Base-by-base conservation (phyloP, 495 filamentous ascomycete genomes). In the Pyronema omphalodes region DNA sequence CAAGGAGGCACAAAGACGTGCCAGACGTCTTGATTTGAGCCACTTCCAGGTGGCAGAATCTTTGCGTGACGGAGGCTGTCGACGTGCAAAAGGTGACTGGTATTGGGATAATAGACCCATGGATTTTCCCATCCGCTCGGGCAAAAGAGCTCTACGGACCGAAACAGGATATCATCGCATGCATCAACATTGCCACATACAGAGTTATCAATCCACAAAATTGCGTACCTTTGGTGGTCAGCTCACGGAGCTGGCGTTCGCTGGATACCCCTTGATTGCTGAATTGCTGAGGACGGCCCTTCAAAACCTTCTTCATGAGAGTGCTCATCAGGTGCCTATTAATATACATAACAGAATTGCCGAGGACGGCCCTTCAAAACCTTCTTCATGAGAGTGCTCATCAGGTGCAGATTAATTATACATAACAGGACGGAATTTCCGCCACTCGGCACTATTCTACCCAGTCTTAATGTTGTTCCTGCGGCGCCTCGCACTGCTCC, bases 81-180 rank as follows among this genome's bases (percentile, higher is more conserved):
- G 62, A 34, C 59, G 72, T 36, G 68, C 71, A 40, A 59, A 71
- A 37, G 68, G 71, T 44, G 66, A 72, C n/a, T 63, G 72, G 44
- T 34, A 37, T 4, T 3, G 12, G 3, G 71, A 73, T 12, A 59
- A 76, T 71, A 71, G 17, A 69, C 5, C 75, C 4, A 91, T 89
- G 63, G 88, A 95, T 52, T 70, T 88, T 12, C 86, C 87, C 7
- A 69, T 73, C 7, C 86, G 84, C 33, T 85, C 82, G 40, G 86
- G 0, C 87, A 91, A 54, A 84, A 88, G n/a, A n/a, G n/a, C n/a
- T 8, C 65, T 95, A 56, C 71, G 91, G 68, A 89, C 88, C 58
- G 85, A 98, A 66, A 69, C 94, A 23, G 93, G 91, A 35, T 94
- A 88, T 63, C 88, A 95, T 60, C 74, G 93, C 43, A 86, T 93